Evolutionary conservation across 1,284 basidiomycete genomes (phyloP).

Genomic region (Apiotrichum domesticum): DNA sequence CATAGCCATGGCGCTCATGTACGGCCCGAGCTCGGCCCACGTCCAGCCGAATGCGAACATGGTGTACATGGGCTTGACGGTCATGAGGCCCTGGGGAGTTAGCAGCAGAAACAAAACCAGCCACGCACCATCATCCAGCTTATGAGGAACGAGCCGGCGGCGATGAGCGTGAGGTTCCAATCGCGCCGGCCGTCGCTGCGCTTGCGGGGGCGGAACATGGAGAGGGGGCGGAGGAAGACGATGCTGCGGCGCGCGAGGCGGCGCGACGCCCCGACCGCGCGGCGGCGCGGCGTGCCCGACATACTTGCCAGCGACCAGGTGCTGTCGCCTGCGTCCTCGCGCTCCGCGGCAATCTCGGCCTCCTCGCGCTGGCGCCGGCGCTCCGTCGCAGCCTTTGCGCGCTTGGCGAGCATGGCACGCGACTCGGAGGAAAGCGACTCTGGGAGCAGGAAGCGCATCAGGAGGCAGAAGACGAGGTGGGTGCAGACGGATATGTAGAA

Average conservation of each 20-base stretch:
- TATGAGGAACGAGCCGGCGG: slow-evolving; percentile 46
- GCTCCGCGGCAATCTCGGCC: slow-evolving; percentile 41
- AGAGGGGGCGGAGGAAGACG: slow-evolving; percentile 60
- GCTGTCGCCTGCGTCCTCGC: slow-evolving; percentile 17
- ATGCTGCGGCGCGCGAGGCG: slow-evolving; percentile 44
- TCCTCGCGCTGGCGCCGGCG: slow-evolving; percentile 27
- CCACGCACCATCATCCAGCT: slow-evolving; percentile 56
- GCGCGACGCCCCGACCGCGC: slow-evolving; percentile 23
- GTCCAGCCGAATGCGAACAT: slow-evolving; percentile 63
- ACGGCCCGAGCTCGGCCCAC: slow-evolving; percentile 72
- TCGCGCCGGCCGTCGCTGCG: slow-evolving; percentile 49
- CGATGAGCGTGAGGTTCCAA: slow-evolving; percentile 64
- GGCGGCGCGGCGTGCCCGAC: slow-evolving; percentile 4
- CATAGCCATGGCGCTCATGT: slow-evolving; percentile 59
- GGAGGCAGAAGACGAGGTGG: slow-evolving; percentile 51
- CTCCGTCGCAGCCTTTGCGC: slow-evolving; percentile 39
- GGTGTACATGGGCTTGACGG: slow-evolving; percentile 61
- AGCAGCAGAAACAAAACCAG: too few relatives aligned
- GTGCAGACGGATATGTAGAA: slow-evolving; percentile 59
- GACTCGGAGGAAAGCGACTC: slow-evolving; percentile 58
- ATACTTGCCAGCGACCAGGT: slow-evolving; percentile 17
- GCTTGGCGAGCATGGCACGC: slow-evolving; percentile 31
- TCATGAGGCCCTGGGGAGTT: too few relatives aligned
- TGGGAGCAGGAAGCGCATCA: slow-evolving; percentile 61
- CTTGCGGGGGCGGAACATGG: slow-evolving; percentile 57